Evolutionary conservation across 768 basidiomycete genomes (phyloP).

Genomic region (Russula brevipes): DNA sequence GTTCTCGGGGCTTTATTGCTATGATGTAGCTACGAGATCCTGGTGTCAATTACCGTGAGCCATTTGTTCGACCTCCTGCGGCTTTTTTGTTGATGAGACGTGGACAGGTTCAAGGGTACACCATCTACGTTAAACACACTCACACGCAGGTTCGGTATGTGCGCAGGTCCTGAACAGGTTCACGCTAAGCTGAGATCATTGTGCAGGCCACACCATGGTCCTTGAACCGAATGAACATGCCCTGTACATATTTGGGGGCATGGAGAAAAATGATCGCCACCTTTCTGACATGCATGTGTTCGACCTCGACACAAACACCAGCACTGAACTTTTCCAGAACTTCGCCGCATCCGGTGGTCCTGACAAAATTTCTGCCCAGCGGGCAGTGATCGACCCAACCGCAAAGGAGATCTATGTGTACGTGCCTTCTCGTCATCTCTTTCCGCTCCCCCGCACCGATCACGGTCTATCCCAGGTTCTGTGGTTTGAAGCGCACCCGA

Average conservation of each 20-base stretch:
- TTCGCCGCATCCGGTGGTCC: slow-evolving; percentile 60
- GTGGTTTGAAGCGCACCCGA: slow-evolving; percentile 48
- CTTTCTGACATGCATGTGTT: slow-evolving; percentile 75
- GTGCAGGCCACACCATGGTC: slow-evolving; percentile 74
- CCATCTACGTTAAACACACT: slow-evolving; percentile 40
- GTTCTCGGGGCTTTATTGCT: slow-evolving; percentile 71
- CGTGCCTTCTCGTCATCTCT: slow-evolving; percentile 27
- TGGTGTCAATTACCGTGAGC: slow-evolving; percentile 69
- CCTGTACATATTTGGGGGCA: slow-evolving; percentile 71
- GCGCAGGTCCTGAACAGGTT: not conserved
- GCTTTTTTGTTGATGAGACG: not conserved
- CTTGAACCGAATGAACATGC: slow-evolving; percentile 54
- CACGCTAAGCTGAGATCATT: not conserved
- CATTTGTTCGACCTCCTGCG: not conserved
- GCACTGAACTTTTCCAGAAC: slow-evolving; percentile 58
- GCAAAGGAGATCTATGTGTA: slow-evolving; percentile 71
- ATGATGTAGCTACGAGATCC: slow-evolving; percentile 56
- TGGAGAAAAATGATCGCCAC: slow-evolving; percentile 53
- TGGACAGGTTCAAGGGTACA: slow-evolving; percentile 26
- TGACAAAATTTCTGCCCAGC: slow-evolving; percentile 66
- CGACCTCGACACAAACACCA: slow-evolving; percentile 52
- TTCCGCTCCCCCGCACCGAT: not conserved
- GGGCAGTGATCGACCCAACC: slow-evolving; percentile 61
- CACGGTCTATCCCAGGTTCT: slow-evolving; percentile 42
- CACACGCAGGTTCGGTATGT: slow-evolving; percentile 56